Percentiles rank a stretch among this genome's conserved stretches.
Conservation (phyloP, 352 stramenopile species). For the Hyaloperonospora arabidopsidis region DNA sequence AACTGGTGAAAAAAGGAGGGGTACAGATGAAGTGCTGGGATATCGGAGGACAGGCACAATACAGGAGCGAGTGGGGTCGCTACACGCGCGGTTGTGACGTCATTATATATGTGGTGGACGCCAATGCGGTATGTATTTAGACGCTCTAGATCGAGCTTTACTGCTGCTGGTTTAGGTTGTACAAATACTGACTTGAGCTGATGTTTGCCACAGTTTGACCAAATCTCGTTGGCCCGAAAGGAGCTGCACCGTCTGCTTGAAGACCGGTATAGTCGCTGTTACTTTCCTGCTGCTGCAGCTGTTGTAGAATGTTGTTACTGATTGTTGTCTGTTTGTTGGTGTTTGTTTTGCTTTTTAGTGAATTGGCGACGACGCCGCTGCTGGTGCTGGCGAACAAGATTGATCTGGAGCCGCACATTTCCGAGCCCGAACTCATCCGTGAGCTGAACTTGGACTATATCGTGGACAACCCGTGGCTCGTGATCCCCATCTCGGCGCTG, state of each 20-base stretch:
- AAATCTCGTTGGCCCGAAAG: conserved; percentile 92
- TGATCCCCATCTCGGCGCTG: conserved; percentile 96
- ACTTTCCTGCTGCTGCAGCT: too few species aligned
- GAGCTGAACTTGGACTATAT: conserved; percentile 98
- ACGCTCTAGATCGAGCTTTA: background rate
- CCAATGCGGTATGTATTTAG: conserved; percentile 77
- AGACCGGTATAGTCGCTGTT: conserved; percentile 62
- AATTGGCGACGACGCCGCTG: conserved; percentile 88
- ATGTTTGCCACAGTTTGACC: conserved; percentile 64
- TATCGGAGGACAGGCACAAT: conserved; percentile 95
- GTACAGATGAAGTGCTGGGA: conserved; percentile 99
- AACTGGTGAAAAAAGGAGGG: conserved; percentile 92
- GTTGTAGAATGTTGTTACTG: background rate
- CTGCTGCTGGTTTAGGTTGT: background rate
- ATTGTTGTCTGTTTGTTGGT: conserved; percentile 1
- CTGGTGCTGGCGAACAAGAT: conserved; percentile 99
- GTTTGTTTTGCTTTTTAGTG: conserved; percentile 31
- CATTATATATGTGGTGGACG: conserved; percentile 98
- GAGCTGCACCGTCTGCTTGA: conserved; percentile 90
- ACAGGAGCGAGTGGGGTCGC: conserved; percentile 89
- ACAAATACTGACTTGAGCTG: conserved; percentile 3
- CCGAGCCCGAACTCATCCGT: conserved; percentile 85
- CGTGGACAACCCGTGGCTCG: conserved; percentile 97
- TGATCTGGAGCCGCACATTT: conserved; percentile 92
- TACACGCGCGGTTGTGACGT: conserved; percentile 97